Base-by-base conservation (phyloP, 331 rosid species). In the Phaseolus coccineus region DNA sequence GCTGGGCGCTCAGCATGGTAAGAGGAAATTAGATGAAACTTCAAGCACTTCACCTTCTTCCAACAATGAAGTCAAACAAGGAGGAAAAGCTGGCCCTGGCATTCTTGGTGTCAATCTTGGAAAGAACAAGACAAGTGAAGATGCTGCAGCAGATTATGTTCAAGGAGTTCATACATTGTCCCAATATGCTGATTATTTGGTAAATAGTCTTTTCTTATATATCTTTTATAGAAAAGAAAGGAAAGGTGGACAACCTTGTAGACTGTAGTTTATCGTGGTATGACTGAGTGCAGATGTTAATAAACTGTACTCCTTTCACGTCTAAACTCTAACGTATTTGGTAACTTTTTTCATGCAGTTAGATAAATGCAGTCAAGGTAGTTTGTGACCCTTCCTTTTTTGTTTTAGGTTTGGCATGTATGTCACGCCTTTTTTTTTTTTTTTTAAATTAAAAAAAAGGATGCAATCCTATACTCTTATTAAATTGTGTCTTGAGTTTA, bases 61-160 rank as follows among this genome's bases (percentile, higher is more conserved):
- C 11, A 85, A 74, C 81, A 89, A 90, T 70, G 99, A 95, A 62
- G 88, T 84, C 81, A 91, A 86, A 74, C 89, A 86, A 8, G 99
- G 99, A 70, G 99, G 99, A 75, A 95, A 95, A 86, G 97, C 99
- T 77, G 99, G 99, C 44, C 99, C 99, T 64, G 99, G 99, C 44
- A 91, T 95, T 79, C 93, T 95, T 80, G 99, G 99, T 13, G 99
- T 95, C 80, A 95, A 95, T 91, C 94, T 95, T 69, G 99, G 99
- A 78, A 95, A 95, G 85, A 95, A 95, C 84, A 95, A 95, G 81
- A 90, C 91, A 56, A 95, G 97, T 82, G 99, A 95, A 90, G 99
- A 95, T 87, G 97, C 99, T 86, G 88, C 92, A 22, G 88, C 91
- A 40, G 99, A 95, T 81, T 95, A 95, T 87, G 97, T 91, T 79